These are phyloP conservation scores for Fraxinus velutina DNA, from an alignment of 305 asterid genomes.

Conservation along the genomic window DNA sequence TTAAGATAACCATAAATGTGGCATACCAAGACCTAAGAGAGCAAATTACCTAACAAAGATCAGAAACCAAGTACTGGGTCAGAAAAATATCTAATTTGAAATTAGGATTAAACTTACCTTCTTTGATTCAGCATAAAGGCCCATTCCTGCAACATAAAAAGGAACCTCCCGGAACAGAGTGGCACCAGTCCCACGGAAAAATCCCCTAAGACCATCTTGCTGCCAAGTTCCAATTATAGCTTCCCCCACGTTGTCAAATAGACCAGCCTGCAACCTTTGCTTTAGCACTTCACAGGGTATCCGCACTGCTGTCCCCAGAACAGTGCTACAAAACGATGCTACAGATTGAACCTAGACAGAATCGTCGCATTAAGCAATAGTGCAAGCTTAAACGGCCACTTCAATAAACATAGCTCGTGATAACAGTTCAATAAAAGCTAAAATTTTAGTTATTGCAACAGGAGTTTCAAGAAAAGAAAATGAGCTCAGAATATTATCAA, in stretches of 20 bases:
- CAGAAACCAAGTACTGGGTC: background rate
- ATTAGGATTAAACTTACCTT: conserved; percentile 41
- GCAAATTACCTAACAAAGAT: background rate
- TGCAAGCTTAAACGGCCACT: background rate
- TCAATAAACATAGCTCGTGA: background rate
- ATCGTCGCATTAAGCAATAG: conserved; percentile 16
- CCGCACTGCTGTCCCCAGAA: conserved; percentile 86
- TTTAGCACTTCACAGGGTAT: conserved; percentile 93
- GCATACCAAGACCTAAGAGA: background rate
- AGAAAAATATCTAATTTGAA: background rate
- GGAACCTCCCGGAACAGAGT: conserved; percentile 96
- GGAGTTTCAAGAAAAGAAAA: background rate
- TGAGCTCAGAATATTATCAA: background rate
- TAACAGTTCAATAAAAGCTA: background rate
- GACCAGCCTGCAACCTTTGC: conserved; percentile 90
- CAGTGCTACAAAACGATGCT: conserved; percentile 84
- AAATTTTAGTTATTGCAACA: background rate
- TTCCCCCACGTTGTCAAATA: conserved; percentile 73
- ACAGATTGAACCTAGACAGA: conserved; percentile 70
- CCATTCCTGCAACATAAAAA: conserved; percentile 94
- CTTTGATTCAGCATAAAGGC: conserved; percentile 91
- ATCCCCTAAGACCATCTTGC: conserved; percentile 77
- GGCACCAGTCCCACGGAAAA: conserved; percentile 98
- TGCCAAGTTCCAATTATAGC: conserved; percentile 82
- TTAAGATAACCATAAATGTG: background rate